phyloP scores from a whole-genome alignment of 805 yeast genomes.

The Candida vartiovaarae region DNA sequence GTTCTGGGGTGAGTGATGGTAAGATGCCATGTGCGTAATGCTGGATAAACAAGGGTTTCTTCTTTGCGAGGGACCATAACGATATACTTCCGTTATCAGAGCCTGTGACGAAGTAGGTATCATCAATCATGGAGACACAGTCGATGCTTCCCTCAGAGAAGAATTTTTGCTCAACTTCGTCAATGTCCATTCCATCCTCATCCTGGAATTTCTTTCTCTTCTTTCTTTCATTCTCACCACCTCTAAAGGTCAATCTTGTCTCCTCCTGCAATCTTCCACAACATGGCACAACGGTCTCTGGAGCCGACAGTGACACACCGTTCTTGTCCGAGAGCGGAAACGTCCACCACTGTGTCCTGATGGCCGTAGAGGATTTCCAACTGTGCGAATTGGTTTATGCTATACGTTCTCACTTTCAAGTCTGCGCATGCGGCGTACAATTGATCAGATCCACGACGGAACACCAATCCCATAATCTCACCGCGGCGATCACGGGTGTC shows the following conservation, averaged over 20 bases:
- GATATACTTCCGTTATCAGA: conserved; percentile 87
- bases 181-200: conserved; percentile 25
- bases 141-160: conserved; percentile 84
- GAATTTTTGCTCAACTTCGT: conserved; percentile 31
- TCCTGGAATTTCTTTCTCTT: conserved; percentile 25
- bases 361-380: conserved; percentile 92
- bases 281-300: conserved; percentile 89
- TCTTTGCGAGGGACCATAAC: conserved; percentile 87
- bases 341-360: conserved; percentile 81
- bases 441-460: conserved; percentile 77
- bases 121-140: conserved; percentile 85
- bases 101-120: conserved; percentile 88
- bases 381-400: conserved; percentile 80
- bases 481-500: conserved; percentile 70
- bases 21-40: conserved; percentile 74
- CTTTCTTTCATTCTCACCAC: conserved; percentile 57
- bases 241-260: conserved; percentile 86
- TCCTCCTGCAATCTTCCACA: conserved; percentile 98
- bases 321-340: conserved; percentile 75
- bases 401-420: conserved; percentile 79
- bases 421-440: conserved; percentile 92
- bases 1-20: conserved; percentile 40
- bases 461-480: conserved; percentile 62
- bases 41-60: conserved; percentile 70
- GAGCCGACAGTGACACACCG: conserved; percentile 95